phyloP scores from a whole-genome alignment of 345 rosid species.

The Physaria fendleri region DNA sequence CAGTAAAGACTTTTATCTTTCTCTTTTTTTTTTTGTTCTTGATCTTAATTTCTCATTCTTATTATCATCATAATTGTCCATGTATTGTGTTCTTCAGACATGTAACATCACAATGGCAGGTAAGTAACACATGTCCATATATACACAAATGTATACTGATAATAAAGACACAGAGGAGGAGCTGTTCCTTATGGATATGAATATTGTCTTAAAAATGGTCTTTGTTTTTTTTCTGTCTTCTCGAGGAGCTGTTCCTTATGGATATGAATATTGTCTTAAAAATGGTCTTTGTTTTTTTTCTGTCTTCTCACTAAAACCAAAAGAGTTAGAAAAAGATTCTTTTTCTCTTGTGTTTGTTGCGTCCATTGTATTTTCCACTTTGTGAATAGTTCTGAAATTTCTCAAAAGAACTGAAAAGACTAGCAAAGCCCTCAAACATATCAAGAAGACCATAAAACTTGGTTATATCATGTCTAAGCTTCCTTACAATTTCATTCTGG shows the following conservation, averaged over 20 bases:
- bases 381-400: too few species aligned
- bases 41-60: conserved; percentile 26
- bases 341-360: too few species aligned
- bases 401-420: too few species aligned
- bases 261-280: conserved; percentile 24
- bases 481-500: too few species aligned
- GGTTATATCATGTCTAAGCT: too few species aligned
- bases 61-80: conserved; percentile 26
- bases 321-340: conserved; percentile 22
- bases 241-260: conserved; percentile 20
- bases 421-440: too few species aligned
- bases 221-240: conserved; percentile 25
- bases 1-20: conserved; percentile 48
- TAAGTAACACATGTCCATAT: neutral
- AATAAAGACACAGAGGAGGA: conserved; percentile 22
- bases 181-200: conserved; percentile 23
- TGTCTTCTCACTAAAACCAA: conserved; percentile 24
- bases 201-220: conserved; percentile 25
- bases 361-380: conserved; percentile 35
- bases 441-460: too few species aligned
- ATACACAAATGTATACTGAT: conserved; percentile 13
- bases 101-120: conserved; percentile 24
- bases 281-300: conserved; percentile 24
- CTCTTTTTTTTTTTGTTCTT: conserved; percentile 31
- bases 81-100: conserved; percentile 26